Evolutionary conservation across 208 protist species (phyloP).

Genomic region (Trichomonas gallinae): DNA sequence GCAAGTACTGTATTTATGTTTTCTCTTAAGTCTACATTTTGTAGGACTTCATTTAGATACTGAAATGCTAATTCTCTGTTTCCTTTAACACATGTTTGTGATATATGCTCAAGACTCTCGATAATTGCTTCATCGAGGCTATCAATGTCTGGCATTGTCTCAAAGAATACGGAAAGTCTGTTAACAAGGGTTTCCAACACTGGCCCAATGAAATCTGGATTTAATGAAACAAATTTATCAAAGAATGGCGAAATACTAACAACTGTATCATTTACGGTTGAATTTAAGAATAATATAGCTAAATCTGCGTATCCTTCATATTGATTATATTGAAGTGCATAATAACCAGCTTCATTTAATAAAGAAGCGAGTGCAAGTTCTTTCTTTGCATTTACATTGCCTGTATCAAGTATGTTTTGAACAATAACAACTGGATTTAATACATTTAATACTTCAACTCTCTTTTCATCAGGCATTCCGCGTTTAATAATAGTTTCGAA

Average conservation of each 20-base stretch:
- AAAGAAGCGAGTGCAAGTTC: neutral
- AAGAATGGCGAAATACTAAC: neutral
- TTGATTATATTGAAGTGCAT: neutral
- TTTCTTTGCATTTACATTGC: neutral
- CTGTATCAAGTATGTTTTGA: neutral
- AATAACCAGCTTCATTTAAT: neutral
- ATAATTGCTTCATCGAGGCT: neutral
- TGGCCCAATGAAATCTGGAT: neutral
- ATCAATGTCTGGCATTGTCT: neutral
- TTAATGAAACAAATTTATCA: neutral
- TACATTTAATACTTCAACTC: neutral
- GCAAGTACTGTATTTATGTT: too few species aligned
- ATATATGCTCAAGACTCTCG: neutral
- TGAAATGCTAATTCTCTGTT: neutral
- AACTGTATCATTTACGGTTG: neutral
- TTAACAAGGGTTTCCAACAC: neutral
- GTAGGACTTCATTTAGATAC: too few species aligned
- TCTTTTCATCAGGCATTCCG: neutral
- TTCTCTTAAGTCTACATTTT: too few species aligned
- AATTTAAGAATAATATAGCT: neutral
- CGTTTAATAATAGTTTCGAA: neutral
- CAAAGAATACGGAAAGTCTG: neutral
- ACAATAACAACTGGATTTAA: neutral
- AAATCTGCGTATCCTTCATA: neutral
- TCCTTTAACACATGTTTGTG: neutral